Percentiles rank a stretch among this genome's conserved stretches.
Evolutionary conservation across 2,329 filamentous ascomycete genomes (phyloP).

Genomic region (Dactylonectria macrodidyma): DNA sequence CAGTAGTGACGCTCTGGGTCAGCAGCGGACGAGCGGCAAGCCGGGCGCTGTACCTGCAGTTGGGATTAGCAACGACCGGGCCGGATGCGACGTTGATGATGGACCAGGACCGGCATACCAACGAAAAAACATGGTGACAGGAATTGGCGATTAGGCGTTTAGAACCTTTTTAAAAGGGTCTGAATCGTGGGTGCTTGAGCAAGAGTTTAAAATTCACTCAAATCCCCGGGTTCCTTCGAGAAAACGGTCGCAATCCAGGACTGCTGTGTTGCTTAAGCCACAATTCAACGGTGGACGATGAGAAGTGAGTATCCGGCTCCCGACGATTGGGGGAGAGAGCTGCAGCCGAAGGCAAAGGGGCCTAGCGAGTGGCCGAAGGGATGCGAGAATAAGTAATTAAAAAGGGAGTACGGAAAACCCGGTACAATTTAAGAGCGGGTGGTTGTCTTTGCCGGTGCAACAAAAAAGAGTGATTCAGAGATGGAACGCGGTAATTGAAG

Average conservation of each 20-base stretch:
- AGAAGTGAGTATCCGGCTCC: slow-evolving; percentile 35
- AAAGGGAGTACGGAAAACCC: slow-evolving; percentile 14
- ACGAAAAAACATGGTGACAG: slow-evolving; percentile 48
- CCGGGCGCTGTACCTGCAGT: slow-evolving; percentile 85
- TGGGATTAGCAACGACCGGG: slow-evolving; percentile 32
- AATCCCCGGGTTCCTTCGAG: slow-evolving; percentile 13
- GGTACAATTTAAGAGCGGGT: neutral
- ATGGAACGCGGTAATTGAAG: slow-evolving; percentile 31
- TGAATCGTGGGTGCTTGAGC: slow-evolving; percentile 21
- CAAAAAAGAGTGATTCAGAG: slow-evolving; percentile 28
- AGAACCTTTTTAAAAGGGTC: slow-evolving; percentile 2
- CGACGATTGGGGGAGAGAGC: slow-evolving; percentile 25
- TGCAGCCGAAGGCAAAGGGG: slow-evolving; percentile 14
- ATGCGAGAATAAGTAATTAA: slow-evolving; percentile 23
- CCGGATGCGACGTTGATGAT: neutral
- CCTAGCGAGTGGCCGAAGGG: slow-evolving; percentile 8
- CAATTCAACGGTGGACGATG: slow-evolving; percentile 34
- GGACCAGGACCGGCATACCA: slow-evolving; percentile 45
- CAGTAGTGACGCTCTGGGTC: slow-evolving; percentile 92
- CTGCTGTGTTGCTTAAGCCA: slow-evolving; percentile 37
- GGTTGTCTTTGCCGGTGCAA: slow-evolving; percentile 9
- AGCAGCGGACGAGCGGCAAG: slow-evolving; percentile 86
- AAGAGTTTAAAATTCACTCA: slow-evolving; percentile 38
- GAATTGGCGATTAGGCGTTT: slow-evolving; percentile 4
- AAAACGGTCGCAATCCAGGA: slow-evolving; percentile 28